Evolutionary conservation across 176 grass and related monocot species (phyloP).

Genomic region (Poa annua): DNA sequence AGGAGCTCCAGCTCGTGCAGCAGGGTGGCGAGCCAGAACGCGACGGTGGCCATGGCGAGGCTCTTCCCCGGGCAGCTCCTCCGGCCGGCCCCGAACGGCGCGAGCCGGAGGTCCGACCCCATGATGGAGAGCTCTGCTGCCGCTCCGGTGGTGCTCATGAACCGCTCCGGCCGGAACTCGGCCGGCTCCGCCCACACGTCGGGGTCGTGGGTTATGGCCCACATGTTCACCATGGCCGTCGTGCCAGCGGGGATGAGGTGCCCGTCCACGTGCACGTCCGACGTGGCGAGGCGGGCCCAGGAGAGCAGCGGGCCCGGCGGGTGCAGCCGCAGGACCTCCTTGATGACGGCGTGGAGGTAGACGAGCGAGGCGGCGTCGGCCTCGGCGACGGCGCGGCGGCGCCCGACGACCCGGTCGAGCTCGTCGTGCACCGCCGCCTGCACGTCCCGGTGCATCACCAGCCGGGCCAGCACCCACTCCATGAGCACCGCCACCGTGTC

Average conservation of each 20-base stretch:
- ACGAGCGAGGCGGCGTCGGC: slow-evolving; percentile 40
- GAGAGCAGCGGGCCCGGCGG: slow-evolving; percentile 91
- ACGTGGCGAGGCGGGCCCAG: slow-evolving; percentile 81
- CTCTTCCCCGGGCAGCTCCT: slow-evolving; percentile 85
- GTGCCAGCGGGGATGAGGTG: slow-evolving; percentile 70
- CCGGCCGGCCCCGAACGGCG: slow-evolving; percentile 78
- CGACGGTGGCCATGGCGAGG: slow-evolving; percentile 82
- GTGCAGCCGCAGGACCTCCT: slow-evolving; percentile 79
- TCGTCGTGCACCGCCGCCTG: slow-evolving; percentile 73
- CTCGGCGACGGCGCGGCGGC: slow-evolving; percentile 42
- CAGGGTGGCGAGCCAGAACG: slow-evolving; percentile 77
- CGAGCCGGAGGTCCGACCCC: slow-evolving; percentile 73
- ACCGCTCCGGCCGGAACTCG: slow-evolving; percentile 63
- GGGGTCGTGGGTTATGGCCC: slow-evolving; percentile 86
- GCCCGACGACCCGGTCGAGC: slow-evolving; percentile 65
- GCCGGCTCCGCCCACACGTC: slow-evolving; percentile 58
- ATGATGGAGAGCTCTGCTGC: slow-evolving; percentile 19
- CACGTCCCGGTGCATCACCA: slow-evolving; percentile 79
- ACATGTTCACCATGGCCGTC: slow-evolving; percentile 99
- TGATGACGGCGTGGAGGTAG: slow-evolving; percentile 90
- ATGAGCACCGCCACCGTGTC: slow-evolving; percentile 93
- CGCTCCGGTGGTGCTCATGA: neutral
- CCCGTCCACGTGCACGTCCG: slow-evolving; percentile 65
- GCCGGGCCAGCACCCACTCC: slow-evolving; percentile 81
- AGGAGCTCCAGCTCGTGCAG: slow-evolving; percentile 70